Percentiles rank a stretch among this genome's conserved stretches.
phyloP scores from a whole-genome alignment of 192 early-diverging fungal genomes.

The Gamsiella multidivaricata region DNA sequence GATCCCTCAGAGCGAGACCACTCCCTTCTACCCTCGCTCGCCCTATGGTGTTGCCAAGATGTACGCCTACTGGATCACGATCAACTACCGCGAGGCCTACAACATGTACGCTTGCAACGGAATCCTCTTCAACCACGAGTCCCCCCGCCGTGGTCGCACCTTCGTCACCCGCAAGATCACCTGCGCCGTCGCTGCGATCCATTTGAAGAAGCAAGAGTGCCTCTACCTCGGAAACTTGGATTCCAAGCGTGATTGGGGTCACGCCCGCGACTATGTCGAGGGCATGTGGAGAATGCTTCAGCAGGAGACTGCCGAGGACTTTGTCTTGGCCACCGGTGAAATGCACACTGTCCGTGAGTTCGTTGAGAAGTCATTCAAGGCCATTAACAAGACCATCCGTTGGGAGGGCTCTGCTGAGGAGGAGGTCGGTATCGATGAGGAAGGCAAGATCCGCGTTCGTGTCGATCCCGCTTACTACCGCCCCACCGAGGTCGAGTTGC shows the following conservation, averaged over 20 bases:
- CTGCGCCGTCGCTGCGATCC: constrained; percentile 78
- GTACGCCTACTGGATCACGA: constrained; percentile 83
- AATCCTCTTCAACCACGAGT: constrained; percentile 84
- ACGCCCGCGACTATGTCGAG: constrained; percentile 81
- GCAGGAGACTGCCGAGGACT: constrained; percentile 78
- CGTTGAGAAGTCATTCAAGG: constrained; percentile 79
- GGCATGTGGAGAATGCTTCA: constrained; percentile 90
- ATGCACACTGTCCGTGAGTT: constrained; percentile 84
- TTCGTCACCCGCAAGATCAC: constrained; percentile 86
- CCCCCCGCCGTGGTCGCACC: constrained; percentile 78
- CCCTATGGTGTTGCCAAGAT: constrained; percentile 87
- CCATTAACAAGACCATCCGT: constrained; percentile 66
- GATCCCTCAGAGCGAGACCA: constrained; percentile 83
- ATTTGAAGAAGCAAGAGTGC: constrained; percentile 72
- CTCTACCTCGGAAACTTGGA: constrained; percentile 82
- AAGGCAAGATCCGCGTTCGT: constrained; percentile 65
- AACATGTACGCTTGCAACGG: constrained; percentile 84
- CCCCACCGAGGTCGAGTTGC: constrained; percentile 81
- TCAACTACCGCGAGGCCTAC: constrained; percentile 86
- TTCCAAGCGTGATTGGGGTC: constrained; percentile 87
- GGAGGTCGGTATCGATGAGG: constrained; percentile 67
- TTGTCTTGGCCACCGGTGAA: constrained; percentile 82
- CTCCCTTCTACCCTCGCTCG: constrained; percentile 84
- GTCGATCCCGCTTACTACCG: constrained; percentile 82
- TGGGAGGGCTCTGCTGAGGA: constrained; percentile 75